A percentile compares a stretch with the other conserved stretches of the same genome.
Evolutionary conservation across 805 yeast genomes (phyloP).

Genomic region (Sugiyamaella mastotermitis): DNA sequence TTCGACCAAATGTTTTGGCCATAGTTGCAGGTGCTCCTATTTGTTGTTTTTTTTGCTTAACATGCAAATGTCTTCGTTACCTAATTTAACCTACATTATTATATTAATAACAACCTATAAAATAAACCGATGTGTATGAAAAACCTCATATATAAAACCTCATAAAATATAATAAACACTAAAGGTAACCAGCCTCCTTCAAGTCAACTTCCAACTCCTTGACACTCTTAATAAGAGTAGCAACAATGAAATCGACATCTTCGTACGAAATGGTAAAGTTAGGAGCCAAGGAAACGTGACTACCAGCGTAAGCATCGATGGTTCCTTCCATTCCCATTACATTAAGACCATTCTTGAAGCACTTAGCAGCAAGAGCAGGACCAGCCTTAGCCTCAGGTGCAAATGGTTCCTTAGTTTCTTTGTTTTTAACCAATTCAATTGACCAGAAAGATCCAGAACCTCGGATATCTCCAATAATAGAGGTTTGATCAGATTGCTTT

Average conservation of each 20-base stretch:
- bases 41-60: too few species aligned
- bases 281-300: conserved; percentile 9
- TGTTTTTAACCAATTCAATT: conserved; percentile 51
- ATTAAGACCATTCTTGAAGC: conserved; percentile 11
- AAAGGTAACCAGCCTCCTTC: conserved; percentile 1
- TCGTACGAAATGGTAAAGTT: conserved; percentile 11
- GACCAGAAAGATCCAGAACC: conserved; percentile 60
- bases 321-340: conserved; percentile 13
- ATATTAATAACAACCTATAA: too few species aligned
- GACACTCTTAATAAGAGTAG: conserved; percentile 2
- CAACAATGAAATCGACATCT: conserved; percentile 11
- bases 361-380: conserved; percentile 4
- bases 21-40: too few species aligned
- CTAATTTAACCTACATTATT: too few species aligned
- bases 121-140: too few species aligned
- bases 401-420: conserved; percentile 42
- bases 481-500: conserved; percentile 30
- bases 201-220: conserved; percentile 1
- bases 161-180: background rate
- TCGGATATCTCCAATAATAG: conserved; percentile 52
- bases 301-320: conserved; percentile 8
- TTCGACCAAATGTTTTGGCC: too few species aligned
- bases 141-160: too few species aligned
- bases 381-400: conserved; percentile 9
- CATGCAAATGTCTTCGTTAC: too few species aligned